phyloP scores from a whole-genome alignment of 345 rosid genomes.

The Luvunga scandens region DNA sequence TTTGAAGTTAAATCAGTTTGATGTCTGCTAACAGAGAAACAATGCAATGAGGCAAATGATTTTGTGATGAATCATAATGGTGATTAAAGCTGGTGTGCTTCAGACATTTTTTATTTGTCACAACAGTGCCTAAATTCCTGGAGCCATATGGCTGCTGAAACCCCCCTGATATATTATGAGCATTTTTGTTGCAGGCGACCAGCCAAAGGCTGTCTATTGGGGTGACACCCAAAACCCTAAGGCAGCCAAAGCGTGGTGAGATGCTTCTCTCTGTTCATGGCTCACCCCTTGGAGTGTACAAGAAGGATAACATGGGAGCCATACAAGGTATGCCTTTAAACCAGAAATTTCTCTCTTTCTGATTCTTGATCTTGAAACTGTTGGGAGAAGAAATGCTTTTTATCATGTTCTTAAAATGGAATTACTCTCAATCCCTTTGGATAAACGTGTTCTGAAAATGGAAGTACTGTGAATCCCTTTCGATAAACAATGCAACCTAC shows the following conservation, averaged over 20 bases:
- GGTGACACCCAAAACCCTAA: constrained; percentile 79
- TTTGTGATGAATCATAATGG: not conserved
- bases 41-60: not conserved
- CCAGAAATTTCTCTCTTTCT: not conserved
- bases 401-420: too few species aligned
- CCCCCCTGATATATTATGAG: not conserved
- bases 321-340: constrained; percentile 55
- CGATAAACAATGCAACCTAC: not conserved
- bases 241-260: constrained; percentile 90
- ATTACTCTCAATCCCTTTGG: too few species aligned
- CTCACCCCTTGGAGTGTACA: constrained; percentile 86
- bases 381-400: not conserved
- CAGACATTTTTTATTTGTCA: too few species aligned
- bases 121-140: not conserved
- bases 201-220: constrained; percentile 87
- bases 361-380: not conserved
- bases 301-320: constrained; percentile 88
- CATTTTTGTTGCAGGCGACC: constrained; percentile 37
- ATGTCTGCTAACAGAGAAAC: not conserved
- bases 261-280: constrained; percentile 87
- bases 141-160: not conserved
- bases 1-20: not conserved
- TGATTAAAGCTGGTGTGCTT: not conserved
- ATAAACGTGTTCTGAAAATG: not conserved
- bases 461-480: constrained; percentile 2